A percentile compares a stretch with the other conserved stretches of the same genome.
Conservation (phyloP, 768 basidiomycete species). For the Mycena crocata region DNA sequence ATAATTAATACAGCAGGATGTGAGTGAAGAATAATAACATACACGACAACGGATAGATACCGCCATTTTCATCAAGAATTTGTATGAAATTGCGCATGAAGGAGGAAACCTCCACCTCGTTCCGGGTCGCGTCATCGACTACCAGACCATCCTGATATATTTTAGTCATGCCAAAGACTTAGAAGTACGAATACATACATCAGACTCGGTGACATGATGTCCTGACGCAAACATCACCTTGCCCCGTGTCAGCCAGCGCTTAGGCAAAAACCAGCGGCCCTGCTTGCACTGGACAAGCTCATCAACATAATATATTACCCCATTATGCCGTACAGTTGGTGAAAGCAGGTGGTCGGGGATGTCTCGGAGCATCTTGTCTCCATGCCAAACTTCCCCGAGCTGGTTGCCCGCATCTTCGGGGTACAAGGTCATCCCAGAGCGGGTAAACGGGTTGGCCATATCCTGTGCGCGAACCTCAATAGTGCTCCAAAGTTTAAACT, state of each 20-base stretch:
- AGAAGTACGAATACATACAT: not conserved
- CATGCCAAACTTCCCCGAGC: slow-evolving; percentile 42
- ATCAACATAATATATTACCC: slow-evolving; percentile 40
- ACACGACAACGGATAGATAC: slow-evolving; percentile 10
- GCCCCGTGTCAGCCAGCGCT: slow-evolving; percentile 15
- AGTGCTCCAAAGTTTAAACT: not conserved
- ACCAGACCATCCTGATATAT: not conserved
- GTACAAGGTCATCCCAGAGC: slow-evolving; percentile 22
- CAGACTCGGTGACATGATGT: not conserved
- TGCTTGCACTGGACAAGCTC: slow-evolving; percentile 36
- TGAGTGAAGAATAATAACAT: not conserved
- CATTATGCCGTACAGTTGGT: slow-evolving; percentile 35
- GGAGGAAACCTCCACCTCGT: not conserved
- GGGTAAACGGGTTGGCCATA: slow-evolving; percentile 21
- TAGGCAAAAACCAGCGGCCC: slow-evolving; percentile 24
- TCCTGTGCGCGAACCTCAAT: not conserved
- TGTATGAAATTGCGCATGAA: slow-evolving; percentile 4
- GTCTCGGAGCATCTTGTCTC: slow-evolving; percentile 43
- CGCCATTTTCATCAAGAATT: slow-evolving; percentile 5
- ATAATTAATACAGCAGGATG: not conserved
- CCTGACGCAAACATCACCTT: slow-evolving; percentile 7
- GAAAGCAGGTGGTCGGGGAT: slow-evolving; percentile 41
- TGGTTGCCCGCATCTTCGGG: slow-evolving; percentile 37
- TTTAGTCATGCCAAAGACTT: not conserved
- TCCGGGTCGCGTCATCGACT: not conserved